Evolutionary conservation across 805 yeast genomes (phyloP), one percentile per base, ranked within the genome.

Genomic region (Saccharomycopsis fermentans): DNA sequence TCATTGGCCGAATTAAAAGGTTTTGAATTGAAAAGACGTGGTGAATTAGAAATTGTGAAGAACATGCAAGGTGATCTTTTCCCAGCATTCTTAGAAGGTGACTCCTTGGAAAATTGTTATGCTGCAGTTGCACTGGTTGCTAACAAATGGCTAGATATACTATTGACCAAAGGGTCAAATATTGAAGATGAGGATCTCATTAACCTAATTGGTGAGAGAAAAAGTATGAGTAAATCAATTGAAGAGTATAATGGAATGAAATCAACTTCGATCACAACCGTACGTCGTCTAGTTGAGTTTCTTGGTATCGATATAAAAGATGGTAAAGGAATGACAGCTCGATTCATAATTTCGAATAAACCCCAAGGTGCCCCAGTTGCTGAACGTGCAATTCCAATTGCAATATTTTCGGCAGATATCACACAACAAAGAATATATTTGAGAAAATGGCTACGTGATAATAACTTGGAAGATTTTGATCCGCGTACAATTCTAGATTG

Each of bases 221-320:
- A 94, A 75, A 83, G 89, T 68, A 92, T 94, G 98, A 87, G 96
- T 40, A 92, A 90, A 67, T 82, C 96, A 29, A 75, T 94, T 63
- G 87, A 81, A 17, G 98, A 92, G 67, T 94, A 94, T 66, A 97
- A 83, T 8, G 80, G 79, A 29, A 97, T 90, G 68, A 94, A 95
- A 67, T 89, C 97, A 0, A 90, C 98, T 0, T 89, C 98, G 0
- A 92, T 95, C 63, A 90, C 98, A 0, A 94, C 99, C 0, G 99
- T 99, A 0, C 83, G 79, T 63, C 79, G 99, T 66, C 74, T 94
- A 56, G 97, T 97, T 59, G 97, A 94, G 65, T 92, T 94, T 68
- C 77, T 94, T 64, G 99, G 99, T 14, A 90, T 86, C 63, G 96
- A 90, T 65, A 92, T 92, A 96, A 95, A 90, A 2, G 91, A 90